Conservation (phyloP, 2,329 filamentous ascomycete genomes). For the Colletotrichum costaricense region DNA sequence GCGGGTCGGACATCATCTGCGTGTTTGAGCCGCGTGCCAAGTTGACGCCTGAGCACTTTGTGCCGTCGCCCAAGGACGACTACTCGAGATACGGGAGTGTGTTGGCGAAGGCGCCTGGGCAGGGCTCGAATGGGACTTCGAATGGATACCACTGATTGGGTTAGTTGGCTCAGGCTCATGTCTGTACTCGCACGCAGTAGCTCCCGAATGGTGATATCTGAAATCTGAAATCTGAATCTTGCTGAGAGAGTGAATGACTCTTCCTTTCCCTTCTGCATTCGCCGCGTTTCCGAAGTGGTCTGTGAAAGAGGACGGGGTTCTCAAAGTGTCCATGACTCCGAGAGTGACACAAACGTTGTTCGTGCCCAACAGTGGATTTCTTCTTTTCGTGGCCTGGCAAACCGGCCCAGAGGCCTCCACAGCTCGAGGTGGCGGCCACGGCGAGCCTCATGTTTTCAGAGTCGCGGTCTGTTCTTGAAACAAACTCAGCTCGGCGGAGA, state of each 20-base stretch:
- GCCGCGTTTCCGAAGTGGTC: background rate
- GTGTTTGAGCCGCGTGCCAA: constrained; percentile 48
- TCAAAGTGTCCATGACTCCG: background rate
- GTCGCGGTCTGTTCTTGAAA: constrained; percentile 9
- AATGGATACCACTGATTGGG: background rate
- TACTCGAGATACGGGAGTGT: constrained; percentile 39
- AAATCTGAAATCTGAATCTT: background rate
- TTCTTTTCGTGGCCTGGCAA: background rate
- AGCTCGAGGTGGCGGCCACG: background rate
- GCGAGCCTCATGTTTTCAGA: background rate
- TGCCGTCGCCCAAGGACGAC: constrained; percentile 29
- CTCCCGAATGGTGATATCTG: background rate
- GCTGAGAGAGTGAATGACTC: background rate
- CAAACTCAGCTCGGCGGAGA: constrained; percentile 1
- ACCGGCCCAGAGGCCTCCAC: background rate
- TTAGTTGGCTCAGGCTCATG: background rate
- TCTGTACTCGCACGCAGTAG: background rate
- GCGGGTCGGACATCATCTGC: constrained; percentile 54
- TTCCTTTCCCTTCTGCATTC: background rate
- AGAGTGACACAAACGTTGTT: background rate
- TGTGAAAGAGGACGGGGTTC: background rate
- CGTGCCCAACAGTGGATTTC: background rate
- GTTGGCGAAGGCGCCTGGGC: constrained; percentile 26
- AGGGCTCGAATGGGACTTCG: background rate
- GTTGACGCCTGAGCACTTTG: constrained; percentile 36